These are phyloP conservation scores for Globisporangium nodosum DNA, from an alignment of 352 stramenopile species.

Conservation along the genomic window DNA sequence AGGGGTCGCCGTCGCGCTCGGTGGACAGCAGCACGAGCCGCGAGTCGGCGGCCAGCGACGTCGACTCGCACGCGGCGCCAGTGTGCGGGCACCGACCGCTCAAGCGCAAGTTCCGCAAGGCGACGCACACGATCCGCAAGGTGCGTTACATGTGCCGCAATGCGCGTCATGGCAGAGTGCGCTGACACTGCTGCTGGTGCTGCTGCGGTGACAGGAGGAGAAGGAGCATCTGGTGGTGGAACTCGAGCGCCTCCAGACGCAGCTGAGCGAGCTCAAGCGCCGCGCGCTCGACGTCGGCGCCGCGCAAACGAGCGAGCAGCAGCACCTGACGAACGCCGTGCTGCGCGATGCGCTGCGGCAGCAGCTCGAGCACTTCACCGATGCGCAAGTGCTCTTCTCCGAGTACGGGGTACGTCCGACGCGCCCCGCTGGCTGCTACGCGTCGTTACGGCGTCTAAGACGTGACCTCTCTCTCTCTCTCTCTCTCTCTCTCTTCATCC, in stretches of 20 bases:
- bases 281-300: constrained; percentile 10
- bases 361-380: constrained; percentile 22
- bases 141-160: background rate
- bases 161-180: background rate
- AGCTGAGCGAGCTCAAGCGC: constrained; percentile 32
- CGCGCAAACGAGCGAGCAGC: constrained; percentile 8
- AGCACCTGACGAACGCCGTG: constrained; percentile 11
- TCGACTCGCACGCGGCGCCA: constrained; percentile 3
- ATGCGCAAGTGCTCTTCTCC: constrained; percentile 24
- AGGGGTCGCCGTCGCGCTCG: constrained; percentile 6
- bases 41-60: constrained; percentile 1
- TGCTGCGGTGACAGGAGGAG: constrained; percentile 18
- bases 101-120: constrained; percentile 15
- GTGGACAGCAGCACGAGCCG: constrained; percentile 4
- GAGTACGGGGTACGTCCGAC: constrained; percentile 16
- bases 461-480: background rate
- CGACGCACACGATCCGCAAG: constrained; percentile 16
- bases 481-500: background rate
- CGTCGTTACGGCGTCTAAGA: background rate
- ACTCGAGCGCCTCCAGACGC: constrained; percentile 22
- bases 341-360: constrained; percentile 21
- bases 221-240: constrained; percentile 24
- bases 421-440: background rate
- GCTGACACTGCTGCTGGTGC: too few species aligned
- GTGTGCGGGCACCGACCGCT: background rate